Percentiles rank a stretch among this genome's conserved stretches.
Conservation (phyloP, 768 basidiomycete genomes). For the Tricholoma matsutake region DNA sequence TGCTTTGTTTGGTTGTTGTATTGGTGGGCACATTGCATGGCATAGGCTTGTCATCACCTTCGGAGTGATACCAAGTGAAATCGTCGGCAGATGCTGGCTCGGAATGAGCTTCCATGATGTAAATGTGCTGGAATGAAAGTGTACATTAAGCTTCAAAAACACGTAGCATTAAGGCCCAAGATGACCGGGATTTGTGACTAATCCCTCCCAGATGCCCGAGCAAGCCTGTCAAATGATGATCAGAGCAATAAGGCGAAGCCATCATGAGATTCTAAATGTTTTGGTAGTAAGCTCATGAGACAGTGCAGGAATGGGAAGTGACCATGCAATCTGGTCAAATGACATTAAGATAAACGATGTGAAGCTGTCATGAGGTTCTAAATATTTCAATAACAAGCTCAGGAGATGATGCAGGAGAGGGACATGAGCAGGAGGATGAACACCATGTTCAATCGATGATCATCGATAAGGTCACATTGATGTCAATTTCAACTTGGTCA, state of each 20-base stretch:
- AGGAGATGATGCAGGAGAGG: not conserved
- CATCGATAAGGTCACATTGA: too few species aligned
- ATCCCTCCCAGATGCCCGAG: not conserved
- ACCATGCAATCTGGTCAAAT: too few species aligned
- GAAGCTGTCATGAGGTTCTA: too few species aligned
- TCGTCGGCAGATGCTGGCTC: not conserved
- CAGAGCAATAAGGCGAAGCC: not conserved
- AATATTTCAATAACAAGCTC: not conserved
- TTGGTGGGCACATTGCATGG: not conserved
- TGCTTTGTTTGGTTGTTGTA: not conserved
- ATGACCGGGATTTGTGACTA: not conserved
- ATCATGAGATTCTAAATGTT: not conserved
- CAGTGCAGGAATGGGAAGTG: too few species aligned
- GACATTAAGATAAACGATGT: too few species aligned
- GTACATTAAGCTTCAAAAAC: not conserved
- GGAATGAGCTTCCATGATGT: not conserved
- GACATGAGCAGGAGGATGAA: not conserved
- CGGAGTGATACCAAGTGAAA: slow-evolving; percentile 1
- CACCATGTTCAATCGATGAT: not conserved
- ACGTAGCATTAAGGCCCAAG: not conserved
- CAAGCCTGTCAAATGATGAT: not conserved
- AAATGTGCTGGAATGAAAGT: not conserved
- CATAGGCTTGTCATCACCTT: not conserved
- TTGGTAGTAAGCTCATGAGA: too few species aligned
- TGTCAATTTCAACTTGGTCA: too few species aligned